A percentile compares a stretch with the other conserved stretches of the same genome.
Conservation (phyloP, 2,329 filamentous ascomycete species). For the Talaromyces pinophilus region DNA sequence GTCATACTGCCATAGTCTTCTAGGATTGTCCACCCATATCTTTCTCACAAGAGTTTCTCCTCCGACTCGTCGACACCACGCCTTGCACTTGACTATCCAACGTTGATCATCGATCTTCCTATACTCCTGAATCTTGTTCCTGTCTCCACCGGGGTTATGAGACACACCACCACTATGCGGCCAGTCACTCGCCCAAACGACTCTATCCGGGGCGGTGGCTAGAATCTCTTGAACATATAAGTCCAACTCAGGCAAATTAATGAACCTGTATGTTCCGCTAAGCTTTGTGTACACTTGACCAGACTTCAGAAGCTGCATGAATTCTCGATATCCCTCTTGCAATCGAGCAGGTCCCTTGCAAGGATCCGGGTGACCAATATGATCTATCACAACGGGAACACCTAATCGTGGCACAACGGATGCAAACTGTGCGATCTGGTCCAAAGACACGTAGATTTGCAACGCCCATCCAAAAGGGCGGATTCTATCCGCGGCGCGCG, state of each 20-base stretch:
- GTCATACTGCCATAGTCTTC: slow-evolving; percentile 18
- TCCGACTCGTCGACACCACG: slow-evolving; percentile 7
- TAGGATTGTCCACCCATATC: slow-evolving; percentile 20
- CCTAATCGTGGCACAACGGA: slow-evolving; percentile 10
- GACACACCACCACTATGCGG: slow-evolving; percentile 18
- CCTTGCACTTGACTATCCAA: slow-evolving; percentile 13
- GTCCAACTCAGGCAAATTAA: slow-evolving; percentile 12
- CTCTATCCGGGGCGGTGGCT: neutral
- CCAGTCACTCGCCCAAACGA: slow-evolving; percentile 21
- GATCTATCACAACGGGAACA: slow-evolving; percentile 16
- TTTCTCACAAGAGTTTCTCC: slow-evolving; percentile 6
- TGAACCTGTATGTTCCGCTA: slow-evolving; percentile 19
- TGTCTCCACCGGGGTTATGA: slow-evolving; percentile 14
- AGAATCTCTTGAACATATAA: slow-evolving; percentile 11
- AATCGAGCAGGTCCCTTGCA: neutral
- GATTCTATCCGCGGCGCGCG: slow-evolving; percentile 3
- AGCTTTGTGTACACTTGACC: slow-evolving; percentile 17
- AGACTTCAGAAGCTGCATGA: slow-evolving; percentile 10
- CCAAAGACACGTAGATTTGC: slow-evolving; percentile 13
- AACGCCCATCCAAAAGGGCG: slow-evolving; percentile 14
- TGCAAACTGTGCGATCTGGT: slow-evolving; percentile 21
- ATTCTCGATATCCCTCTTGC: slow-evolving; percentile 13
- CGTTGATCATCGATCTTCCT: slow-evolving; percentile 8
- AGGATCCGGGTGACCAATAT: slow-evolving; percentile 18
- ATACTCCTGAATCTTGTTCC: slow-evolving; percentile 13